Evolutionary conservation across 176 grass and related monocot genomes (phyloP), one percentile per base, ranked within the genome.

Genomic region (Zizania latifolia): DNA sequence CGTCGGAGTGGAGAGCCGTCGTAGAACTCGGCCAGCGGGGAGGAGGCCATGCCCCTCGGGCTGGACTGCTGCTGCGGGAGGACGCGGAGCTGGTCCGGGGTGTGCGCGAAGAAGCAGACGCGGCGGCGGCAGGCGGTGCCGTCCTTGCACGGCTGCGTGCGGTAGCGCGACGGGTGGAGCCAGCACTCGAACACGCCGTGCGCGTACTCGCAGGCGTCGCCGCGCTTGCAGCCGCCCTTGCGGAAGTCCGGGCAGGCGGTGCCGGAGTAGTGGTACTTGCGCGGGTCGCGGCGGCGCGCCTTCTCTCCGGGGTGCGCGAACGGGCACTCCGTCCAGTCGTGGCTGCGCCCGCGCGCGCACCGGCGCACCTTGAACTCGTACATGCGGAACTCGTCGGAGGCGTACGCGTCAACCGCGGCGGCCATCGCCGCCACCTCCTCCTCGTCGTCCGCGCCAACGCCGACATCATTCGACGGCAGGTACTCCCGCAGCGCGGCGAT

Each of bases 261-360:
- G 66, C 95, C 95, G 26, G 95, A 94, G 72, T 99, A 99, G 80
- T 94, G 95, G 72, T 86, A 92, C 92, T 86, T 99, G 27, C 91
- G 59, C 13, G 95, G 95, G 62, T 99, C 95, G 15, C 95, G 78
- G 57, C 95, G 84, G 2, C 95, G 91, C 0, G 95, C 95, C 62
- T 99, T 99, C 91, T 99, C 95, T 0, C 95, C 91, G 0, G 95
- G 95, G 70, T 99, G 95, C 6, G 91, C 91, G 75, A 91, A 99
- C 8, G 95, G 95, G 89, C 95, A 99, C 86, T 99, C 95, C 3
- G 95, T 99, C 95, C 95, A 99, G 89, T 99, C 95, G 65, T 94
- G 95, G 56, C 88, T 89, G 1, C 95, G 89, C 0, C 89, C 89
- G 7, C 95, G 81, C 0, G 87, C 77, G 59, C 95, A 99, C 0